Evolutionary conservation across 164 flowering plant species (phyloP).

Genomic region (Macadamia tetraphylla): DNA sequence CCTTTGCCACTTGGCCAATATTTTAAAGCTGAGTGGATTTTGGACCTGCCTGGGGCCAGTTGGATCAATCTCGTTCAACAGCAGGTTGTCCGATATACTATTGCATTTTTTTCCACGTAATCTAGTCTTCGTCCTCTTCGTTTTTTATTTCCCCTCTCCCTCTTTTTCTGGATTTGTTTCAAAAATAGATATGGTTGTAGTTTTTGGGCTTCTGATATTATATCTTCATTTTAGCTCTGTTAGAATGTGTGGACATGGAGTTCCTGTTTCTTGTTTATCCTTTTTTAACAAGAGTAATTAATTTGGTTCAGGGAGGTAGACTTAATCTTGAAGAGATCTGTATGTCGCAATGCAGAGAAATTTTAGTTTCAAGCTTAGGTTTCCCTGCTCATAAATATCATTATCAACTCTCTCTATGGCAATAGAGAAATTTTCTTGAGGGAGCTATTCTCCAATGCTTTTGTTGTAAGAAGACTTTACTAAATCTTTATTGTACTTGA

Average conservation of each 20-base stretch:
- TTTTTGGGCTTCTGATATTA: neutral
- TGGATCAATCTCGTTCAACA: no score
- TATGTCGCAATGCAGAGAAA: constrained; percentile 44
- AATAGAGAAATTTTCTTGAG: constrained; percentile 5
- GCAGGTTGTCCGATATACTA: no score
- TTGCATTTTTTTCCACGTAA: no score
- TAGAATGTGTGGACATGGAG: no score
- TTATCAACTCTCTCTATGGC: constrained; percentile 3
- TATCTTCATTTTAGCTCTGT: neutral
- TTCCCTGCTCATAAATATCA: neutral
- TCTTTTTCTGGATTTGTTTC: no score
- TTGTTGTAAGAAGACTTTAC: constrained; percentile 22
- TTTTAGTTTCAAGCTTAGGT: constrained; percentile 5
- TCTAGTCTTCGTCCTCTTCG: no score
- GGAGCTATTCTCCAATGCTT: constrained; percentile 7
- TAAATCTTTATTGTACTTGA: no score
- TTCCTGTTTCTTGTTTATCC: neutral
- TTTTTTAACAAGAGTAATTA: neutral
- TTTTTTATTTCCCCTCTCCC: no score
- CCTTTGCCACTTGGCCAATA: no score
- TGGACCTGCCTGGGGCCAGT: no score
- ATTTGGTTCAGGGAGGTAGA: constrained; percentile 53
- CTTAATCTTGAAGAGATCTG: constrained; percentile 56
- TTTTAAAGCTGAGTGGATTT: no score
- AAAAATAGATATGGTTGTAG: neutral